Conservation (phyloP, 1,139 yeast genomes). For the Geotrichum australiense region DNA sequence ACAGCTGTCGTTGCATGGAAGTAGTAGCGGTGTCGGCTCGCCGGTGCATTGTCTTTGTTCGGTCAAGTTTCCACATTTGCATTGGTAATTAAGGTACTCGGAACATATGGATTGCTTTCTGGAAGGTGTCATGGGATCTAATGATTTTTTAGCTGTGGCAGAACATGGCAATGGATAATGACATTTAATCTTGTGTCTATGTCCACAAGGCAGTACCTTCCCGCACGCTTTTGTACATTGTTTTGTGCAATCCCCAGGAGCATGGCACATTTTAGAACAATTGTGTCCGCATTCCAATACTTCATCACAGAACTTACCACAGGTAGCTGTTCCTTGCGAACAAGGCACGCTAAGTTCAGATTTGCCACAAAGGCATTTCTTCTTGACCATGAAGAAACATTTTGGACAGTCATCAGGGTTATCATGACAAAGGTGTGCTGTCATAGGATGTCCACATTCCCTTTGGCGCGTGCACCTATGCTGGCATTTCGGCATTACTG, state of each 20-base stretch:
- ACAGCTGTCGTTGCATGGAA: constrained; percentile 60
- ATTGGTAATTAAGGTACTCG: constrained; percentile 12
- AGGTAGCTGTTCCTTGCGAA: constrained; percentile 60
- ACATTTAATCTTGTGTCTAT: constrained; percentile 50
- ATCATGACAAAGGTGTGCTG: constrained; percentile 70
- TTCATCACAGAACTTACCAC: constrained; percentile 62
- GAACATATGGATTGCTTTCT: constrained; percentile 7
- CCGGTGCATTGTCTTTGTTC: constrained; percentile 12
- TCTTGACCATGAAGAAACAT: constrained; percentile 62
- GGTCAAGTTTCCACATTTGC: constrained; percentile 18
- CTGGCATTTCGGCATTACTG: constrained; percentile 57
- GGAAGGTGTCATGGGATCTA: background rate
- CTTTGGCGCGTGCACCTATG: constrained; percentile 59
- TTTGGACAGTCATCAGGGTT: constrained; percentile 61
- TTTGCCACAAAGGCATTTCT: constrained; percentile 67
- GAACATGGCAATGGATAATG: constrained; percentile 54
- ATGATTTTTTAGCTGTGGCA: constrained; percentile 4
- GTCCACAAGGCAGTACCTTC: constrained; percentile 62
- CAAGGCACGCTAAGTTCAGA: constrained; percentile 56
- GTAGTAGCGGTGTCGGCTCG: constrained; percentile 10
- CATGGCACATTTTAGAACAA: constrained; percentile 58
- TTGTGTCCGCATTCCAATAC: constrained; percentile 60
- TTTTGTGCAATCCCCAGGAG: constrained; percentile 34
- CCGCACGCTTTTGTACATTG: constrained; percentile 46
- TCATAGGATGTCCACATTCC: constrained; percentile 69